These are phyloP conservation scores for Leccinellum albellum DNA, from an alignment of 768 basidiomycete species.

Conservation along the genomic window DNA sequence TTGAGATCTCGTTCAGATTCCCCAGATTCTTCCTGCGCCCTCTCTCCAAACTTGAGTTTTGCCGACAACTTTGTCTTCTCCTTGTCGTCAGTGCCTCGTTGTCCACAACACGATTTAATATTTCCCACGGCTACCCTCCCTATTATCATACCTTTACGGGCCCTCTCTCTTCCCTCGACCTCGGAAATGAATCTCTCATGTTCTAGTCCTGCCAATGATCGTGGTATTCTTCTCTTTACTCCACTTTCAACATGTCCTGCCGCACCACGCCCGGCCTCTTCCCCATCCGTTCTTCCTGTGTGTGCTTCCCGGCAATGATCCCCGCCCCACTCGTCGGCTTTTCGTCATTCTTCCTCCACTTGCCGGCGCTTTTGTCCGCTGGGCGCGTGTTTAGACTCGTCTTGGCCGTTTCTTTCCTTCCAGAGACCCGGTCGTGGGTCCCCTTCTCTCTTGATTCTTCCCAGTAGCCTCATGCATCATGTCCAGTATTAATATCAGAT, in stretches of 20 bases:
- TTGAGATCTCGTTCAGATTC: slow-evolving; percentile 11
- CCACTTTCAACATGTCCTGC: slow-evolving; percentile 30
- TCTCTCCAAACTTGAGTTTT: not conserved
- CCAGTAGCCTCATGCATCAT: slow-evolving; percentile 28
- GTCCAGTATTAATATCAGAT: slow-evolving; percentile 30
- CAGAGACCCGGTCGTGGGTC: not conserved
- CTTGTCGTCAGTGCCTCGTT: slow-evolving; percentile 17
- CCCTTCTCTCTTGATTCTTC: not conserved
- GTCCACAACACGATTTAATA: slow-evolving; percentile 6
- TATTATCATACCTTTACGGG: slow-evolving; percentile 19
- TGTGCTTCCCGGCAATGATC: slow-evolving; percentile 24
- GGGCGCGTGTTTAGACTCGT: not conserved
- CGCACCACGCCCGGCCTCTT: slow-evolving; percentile 18
- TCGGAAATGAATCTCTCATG: slow-evolving; percentile 37
- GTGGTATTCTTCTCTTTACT: slow-evolving; percentile 27
- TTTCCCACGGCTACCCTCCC: slow-evolving; percentile 14
- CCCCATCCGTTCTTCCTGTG: slow-evolving; percentile 4
- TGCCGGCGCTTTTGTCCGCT: slow-evolving; percentile 3
- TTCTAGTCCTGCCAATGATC: slow-evolving; percentile 20
- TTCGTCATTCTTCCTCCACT: not conserved
- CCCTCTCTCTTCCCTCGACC: slow-evolving; percentile 11
- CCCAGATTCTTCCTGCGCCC: slow-evolving; percentile 12
- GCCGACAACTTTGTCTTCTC: slow-evolving; percentile 19
- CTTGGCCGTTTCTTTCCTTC: not conserved
- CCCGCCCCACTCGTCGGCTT: slow-evolving; percentile 1